phyloP scores from a whole-genome alignment of 2,329 filamentous ascomycete genomes.

The Fusarium cicatricum region DNA sequence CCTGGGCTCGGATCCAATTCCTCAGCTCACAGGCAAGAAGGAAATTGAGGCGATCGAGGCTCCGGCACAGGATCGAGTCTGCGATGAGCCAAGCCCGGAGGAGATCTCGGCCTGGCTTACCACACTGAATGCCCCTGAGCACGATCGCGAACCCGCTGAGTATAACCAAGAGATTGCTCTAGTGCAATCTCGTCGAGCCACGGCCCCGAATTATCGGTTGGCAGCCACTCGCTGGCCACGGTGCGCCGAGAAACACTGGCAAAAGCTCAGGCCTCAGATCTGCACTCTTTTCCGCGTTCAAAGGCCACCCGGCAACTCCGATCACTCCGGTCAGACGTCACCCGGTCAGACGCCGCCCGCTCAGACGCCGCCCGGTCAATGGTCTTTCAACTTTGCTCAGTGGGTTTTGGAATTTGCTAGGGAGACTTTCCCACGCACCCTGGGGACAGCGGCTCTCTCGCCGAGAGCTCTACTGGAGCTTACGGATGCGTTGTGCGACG shows the following conservation, averaged over 20 bases:
- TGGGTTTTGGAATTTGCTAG: slow-evolving; percentile 49
- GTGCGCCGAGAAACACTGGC: slow-evolving; percentile 43
- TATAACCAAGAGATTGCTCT: slow-evolving; percentile 38
- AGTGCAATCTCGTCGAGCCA: slow-evolving; percentile 34
- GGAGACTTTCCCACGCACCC: slow-evolving; percentile 39
- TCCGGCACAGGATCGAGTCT: neutral
- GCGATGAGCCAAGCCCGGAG: slow-evolving; percentile 20
- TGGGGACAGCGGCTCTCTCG: slow-evolving; percentile 34
- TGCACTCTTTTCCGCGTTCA: slow-evolving; percentile 41
- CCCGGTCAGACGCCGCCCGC: too few species aligned
- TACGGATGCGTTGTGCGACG: slow-evolving; percentile 42
- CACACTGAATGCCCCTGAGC: slow-evolving; percentile 28
- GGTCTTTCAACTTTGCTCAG: slow-evolving; percentile 45
- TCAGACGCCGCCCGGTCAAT: too few species aligned
- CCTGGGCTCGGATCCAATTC: slow-evolving; percentile 27
- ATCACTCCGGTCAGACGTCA: too few species aligned
- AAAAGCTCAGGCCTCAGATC: slow-evolving; percentile 37
- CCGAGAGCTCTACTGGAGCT: slow-evolving; percentile 40
- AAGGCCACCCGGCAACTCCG: neutral
- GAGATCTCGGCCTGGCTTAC: slow-evolving; percentile 35
- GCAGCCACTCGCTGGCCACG: slow-evolving; percentile 43
- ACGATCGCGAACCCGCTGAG: slow-evolving; percentile 42
- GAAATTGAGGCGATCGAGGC: neutral
- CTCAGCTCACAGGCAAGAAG: slow-evolving; percentile 21
- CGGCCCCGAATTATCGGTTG: slow-evolving; percentile 37